Evolutionary conservation across 1,284 basidiomycete species (phyloP).

Genomic region (Ustilago xerochloae): DNA sequence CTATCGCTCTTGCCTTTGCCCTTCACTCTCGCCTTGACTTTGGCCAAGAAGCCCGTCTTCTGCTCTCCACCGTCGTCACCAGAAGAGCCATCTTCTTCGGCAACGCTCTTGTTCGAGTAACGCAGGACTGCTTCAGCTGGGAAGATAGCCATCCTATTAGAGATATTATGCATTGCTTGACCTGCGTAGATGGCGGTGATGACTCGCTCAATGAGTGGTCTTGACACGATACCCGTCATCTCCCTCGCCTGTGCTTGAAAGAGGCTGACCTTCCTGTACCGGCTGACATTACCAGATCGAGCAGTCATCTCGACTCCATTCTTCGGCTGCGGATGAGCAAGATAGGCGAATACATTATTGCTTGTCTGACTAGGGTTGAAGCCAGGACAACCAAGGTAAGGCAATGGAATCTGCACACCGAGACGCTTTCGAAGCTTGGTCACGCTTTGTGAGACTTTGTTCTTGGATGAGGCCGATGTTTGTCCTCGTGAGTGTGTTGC

Average conservation of each 20-base stretch:
- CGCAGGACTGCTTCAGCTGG: slow-evolving; percentile 36
- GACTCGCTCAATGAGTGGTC: slow-evolving; percentile 38
- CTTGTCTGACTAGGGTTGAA: slow-evolving; percentile 6
- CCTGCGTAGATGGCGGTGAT: slow-evolving; percentile 26
- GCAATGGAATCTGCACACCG: slow-evolving; percentile 37
- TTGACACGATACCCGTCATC: slow-evolving; percentile 38
- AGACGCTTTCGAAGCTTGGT: slow-evolving; percentile 31
- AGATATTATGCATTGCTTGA: slow-evolving; percentile 13
- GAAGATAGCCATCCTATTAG: slow-evolving; percentile 22
- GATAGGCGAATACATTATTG: slow-evolving; percentile 8
- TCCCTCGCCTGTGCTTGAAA: slow-evolving; percentile 37
- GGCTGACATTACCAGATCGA: slow-evolving; percentile 16
- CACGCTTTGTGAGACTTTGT: slow-evolving; percentile 20
- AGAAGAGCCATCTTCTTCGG: not conserved
- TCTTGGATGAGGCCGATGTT: slow-evolving; percentile 11
- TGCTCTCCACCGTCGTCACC: not conserved
- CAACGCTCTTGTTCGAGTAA: slow-evolving; percentile 7
- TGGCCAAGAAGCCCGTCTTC: slow-evolving; percentile 19
- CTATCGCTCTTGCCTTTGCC: not conserved
- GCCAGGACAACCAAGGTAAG: slow-evolving; percentile 22
- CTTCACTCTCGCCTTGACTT: slow-evolving; percentile 24
- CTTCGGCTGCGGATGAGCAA: slow-evolving; percentile 22
- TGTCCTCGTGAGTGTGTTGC: slow-evolving; percentile 26
- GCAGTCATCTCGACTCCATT: slow-evolving; percentile 31
- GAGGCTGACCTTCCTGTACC: slow-evolving; percentile 24